Base-by-base conservation (phyloP, 208 protist species). In the Wallacemonas sp. region DNA sequence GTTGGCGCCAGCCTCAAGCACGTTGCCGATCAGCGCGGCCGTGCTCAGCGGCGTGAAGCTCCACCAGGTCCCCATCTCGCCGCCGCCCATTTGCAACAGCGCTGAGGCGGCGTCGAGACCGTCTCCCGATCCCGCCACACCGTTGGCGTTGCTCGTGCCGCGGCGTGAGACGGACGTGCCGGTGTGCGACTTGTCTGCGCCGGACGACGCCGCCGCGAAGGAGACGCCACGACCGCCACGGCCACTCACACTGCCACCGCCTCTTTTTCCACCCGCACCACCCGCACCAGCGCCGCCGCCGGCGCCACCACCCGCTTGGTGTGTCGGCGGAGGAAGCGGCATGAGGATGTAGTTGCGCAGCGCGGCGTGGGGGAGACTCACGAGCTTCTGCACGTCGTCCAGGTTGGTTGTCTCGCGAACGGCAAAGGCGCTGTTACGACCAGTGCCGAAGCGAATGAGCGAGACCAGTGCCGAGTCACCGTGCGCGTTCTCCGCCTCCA, bases 271-370 rank as follows among this genome's bases (percentile, higher is more conserved):
- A 3, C 12, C 44, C 4, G n/a, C 1, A 38, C 61, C 61, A 12
- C 44, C 47, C 23, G 17, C 41, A 47, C 17, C 17, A 5, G 4
- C 17, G 6, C 1, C 26, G 1, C 24, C 17, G n/a, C 36, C 36
- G 14, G 36, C 9, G 9, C 36, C 36, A 14, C 36, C 36, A 49
- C 17, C 19, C 9, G 9, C 19, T 17, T 49, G 44, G 9, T 14
- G 27, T 12, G 61, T 16, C 19, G 65, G 30, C 14, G 74, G 58
- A 0, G 72, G 68, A 5, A 91, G 43, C 3, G 80, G 80, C 16
- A 75, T 76, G 12, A 95, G 73, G 30, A 95, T 92, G 67, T 92
- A 89, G 72, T 95, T 95, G 32, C 78, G 76, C 39, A 85, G 65
- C 61, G 68, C 77, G 11, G 61, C 61, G 16, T 39, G 19, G 2